Evolutionary conservation across 192 early-diverging fungal species (phyloP).

Genomic region (Rhizophagus clarus): DNA sequence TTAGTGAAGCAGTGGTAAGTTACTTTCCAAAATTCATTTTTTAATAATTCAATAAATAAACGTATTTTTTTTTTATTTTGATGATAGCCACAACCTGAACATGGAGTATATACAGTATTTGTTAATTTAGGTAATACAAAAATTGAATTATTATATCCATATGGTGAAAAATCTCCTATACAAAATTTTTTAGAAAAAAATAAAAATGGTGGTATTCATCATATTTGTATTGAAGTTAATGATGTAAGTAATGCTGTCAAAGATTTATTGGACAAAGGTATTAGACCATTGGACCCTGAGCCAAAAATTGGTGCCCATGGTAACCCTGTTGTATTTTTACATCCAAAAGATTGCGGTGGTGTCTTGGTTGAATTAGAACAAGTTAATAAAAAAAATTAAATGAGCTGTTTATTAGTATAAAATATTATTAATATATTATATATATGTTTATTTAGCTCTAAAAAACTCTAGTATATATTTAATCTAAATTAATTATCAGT

Average conservation of each 20-base stretch:
- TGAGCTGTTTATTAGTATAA: too few species aligned
- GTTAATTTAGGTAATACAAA: conserved; percentile 86
- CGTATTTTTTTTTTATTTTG: neutral
- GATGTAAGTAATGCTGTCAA: conserved; percentile 68
- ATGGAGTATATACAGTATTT: conserved; percentile 87
- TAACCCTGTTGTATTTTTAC: conserved; percentile 78
- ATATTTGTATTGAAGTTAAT: conserved; percentile 78
- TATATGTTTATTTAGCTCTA: too few species aligned
- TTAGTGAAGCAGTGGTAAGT: conserved; percentile 67
- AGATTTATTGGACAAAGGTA: conserved; percentile 62
- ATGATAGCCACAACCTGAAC: conserved; percentile 72
- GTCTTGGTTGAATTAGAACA: conserved; percentile 78
- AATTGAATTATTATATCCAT: conserved; percentile 78
- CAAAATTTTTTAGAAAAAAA: conserved; percentile 79
- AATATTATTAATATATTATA: neutral
- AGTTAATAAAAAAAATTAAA: neutral
- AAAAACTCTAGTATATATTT: too few species aligned
- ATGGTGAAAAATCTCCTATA: conserved; percentile 77
- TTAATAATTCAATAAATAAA: neutral
- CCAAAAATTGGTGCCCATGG: conserved; percentile 85
- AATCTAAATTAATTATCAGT: too few species aligned
- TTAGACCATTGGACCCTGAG: conserved; percentile 66
- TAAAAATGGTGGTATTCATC: conserved; percentile 80
- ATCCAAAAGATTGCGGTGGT: conserved; percentile 83
- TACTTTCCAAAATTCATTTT: neutral